A percentile compares a stretch with the other conserved stretches of the same genome.
Conservation (phyloP, 208 protist genomes). For the Leishmania gerbilli region DNA sequence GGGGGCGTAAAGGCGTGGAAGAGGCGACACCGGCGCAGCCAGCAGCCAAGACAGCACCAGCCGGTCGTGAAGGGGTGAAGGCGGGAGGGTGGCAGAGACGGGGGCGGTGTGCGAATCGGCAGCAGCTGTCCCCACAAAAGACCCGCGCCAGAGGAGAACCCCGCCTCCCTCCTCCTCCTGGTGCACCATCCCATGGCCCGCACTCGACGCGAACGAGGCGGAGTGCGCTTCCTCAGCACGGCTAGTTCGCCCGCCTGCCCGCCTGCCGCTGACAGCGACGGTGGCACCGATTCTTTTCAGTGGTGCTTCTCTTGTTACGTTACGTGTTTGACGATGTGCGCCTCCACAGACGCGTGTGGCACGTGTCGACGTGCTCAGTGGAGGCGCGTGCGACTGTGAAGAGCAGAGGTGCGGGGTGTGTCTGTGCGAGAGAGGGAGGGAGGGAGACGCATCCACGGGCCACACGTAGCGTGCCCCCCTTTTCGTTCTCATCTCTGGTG, state of each 20-base stretch:
- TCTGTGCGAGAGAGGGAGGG: background rate
- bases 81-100: background rate
- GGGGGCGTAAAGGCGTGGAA: background rate
- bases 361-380: background rate
- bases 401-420: background rate
- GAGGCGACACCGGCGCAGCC: background rate
- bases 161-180: background rate
- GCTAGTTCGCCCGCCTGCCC: too few species aligned
- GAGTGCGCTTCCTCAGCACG: background rate
- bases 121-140: background rate
- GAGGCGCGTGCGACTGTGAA: background rate
- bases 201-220: background rate
- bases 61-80: background rate
- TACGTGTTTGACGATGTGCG: background rate
- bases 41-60: background rate
- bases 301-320: background rate
- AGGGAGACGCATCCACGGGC: background rate
- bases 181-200: background rate
- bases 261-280: background rate
- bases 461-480: background rate
- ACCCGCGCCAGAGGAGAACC: background rate
- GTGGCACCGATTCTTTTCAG: background rate
- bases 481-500: background rate
- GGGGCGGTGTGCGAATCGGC: background rate
- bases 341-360: background rate